Evolutionary conservation across 805 yeast species (phyloP), one percentile per base, ranked within the genome.

Genomic region (Myxozyma neglecta): DNA sequence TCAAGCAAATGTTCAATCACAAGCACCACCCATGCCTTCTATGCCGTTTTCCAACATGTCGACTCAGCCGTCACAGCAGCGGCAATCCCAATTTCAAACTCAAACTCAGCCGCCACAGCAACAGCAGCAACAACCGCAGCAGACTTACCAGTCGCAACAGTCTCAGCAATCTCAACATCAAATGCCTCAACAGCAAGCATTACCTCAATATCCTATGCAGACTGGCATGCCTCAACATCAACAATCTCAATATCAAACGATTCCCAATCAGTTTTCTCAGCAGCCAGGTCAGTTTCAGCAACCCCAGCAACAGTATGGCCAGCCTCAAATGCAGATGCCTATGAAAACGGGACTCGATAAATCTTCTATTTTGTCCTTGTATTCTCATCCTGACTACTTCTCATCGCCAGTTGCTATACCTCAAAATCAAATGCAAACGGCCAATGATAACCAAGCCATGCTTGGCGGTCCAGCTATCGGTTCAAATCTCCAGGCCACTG

Each of bases 321-420:
- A 48, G 16, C 53, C 56, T 34, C 63, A 59, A 34, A 47, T 54
- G 48, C 66, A 55, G 48, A 64, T 58, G 51, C 65, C 64, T 6
- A 56, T 55, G 64, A 18, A 32, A 18, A 65, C 68, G 8, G 64
- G 65, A 16, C 39, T 66, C 10, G 68, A 64, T 39, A 60, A 60
- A 20, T 51, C 54, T 6, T 61, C 68, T 8, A 63, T 66, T 34
- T 11, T 66, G 61, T 64, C 69, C 3, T 53, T 66, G 6, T 66
- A 66, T 37, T 53, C 50, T 44, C 66, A 61, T n/a, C 68, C 68
- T 1, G 68, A 64, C 37, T 51, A 47, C 13, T 65, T 51, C 42
- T 65, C 68, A 32, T 53, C 60, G 7, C 68, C 68, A 8, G 65
- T 65, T 14, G 65, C 63, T 10, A 34, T 63, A 18, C 67, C 68